phyloP scores from a whole-genome alignment of 1,284 basidiomycete species.

The Volvariella volvacea region DNA sequence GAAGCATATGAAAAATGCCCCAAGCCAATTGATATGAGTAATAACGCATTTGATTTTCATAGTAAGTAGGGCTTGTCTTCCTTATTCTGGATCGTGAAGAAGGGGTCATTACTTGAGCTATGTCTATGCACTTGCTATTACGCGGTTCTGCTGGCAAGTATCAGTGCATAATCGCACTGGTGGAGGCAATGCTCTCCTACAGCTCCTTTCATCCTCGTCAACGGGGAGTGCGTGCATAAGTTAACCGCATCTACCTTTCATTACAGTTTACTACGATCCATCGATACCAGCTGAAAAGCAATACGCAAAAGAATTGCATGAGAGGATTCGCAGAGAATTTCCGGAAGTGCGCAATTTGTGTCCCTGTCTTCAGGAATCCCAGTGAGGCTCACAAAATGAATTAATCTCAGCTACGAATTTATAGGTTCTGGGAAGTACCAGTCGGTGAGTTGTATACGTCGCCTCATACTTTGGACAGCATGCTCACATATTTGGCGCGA shows the following conservation, averaged over 20 bases:
- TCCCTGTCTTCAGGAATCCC: neutral
- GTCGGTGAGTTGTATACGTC: conserved; percentile 34
- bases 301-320: conserved; percentile 56
- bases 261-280: conserved; percentile 58
- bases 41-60: conserved; percentile 65
- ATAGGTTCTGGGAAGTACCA: conserved; percentile 57
- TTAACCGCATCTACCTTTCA: neutral
- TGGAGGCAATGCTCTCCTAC: too few species aligned
- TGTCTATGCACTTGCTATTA: too few species aligned
- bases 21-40: conserved; percentile 41
- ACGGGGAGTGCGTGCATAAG: neutral
- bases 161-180: too few species aligned
- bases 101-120: too few species aligned
- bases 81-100: too few species aligned
- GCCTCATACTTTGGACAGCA: neutral
- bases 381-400: neutral
- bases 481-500: neutral
- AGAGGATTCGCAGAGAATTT: conserved; percentile 60
- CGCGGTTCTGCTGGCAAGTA: too few species aligned
- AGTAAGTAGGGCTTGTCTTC: conserved; percentile 41
- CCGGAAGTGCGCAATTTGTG: conserved; percentile 46
- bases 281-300: conserved; percentile 35
- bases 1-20: conserved; percentile 48
- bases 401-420: conserved; percentile 63
- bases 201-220: neutral